phyloP scores from a whole-genome alignment of 768 basidiomycete genomes.

The Rhodotorula graminis region DNA sequence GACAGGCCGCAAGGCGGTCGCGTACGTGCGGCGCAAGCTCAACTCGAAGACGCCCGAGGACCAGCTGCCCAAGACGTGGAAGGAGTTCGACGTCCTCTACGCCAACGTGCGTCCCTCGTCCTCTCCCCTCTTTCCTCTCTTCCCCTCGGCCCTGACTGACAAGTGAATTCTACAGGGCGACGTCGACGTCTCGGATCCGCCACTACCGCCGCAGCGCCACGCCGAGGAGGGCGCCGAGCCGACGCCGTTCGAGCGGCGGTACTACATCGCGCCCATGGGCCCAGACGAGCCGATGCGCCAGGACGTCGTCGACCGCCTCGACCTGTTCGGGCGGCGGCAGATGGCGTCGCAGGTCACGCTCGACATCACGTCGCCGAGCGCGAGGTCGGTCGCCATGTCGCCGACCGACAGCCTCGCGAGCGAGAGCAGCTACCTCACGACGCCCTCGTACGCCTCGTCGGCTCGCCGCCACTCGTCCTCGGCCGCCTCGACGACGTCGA shows the following conservation, averaged over 20 bases:
- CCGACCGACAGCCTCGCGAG: neutral
- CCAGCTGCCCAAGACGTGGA: constrained; percentile 36
- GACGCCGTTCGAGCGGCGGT: constrained; percentile 17
- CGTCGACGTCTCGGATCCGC: constrained; percentile 39
- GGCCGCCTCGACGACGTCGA: neutral
- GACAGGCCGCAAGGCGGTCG: neutral
- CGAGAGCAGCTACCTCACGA: neutral
- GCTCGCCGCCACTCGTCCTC: constrained; percentile 7
- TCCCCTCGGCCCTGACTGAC: neutral
- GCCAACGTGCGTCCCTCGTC: constrained; percentile 19
- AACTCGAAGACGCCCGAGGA: constrained; percentile 34
- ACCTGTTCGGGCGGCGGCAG: constrained; percentile 28
- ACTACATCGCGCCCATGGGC: constrained; percentile 20
- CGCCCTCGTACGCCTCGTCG: neutral
- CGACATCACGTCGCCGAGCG: neutral
- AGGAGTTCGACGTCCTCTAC: constrained; percentile 29
- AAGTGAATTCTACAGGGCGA: neutral
- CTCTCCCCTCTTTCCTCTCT: neutral
- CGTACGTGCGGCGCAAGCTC: constrained; percentile 26
- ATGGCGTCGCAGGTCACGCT: constrained; percentile 4
- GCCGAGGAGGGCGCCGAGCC: constrained; percentile 6
- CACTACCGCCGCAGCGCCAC: constrained; percentile 9
- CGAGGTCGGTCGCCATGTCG: neutral
- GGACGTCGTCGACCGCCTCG: constrained; percentile 36
- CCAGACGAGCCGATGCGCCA: constrained; percentile 33